Conservation (phyloP, 768 basidiomycete species). For the Candolleomyces aberdarensis region DNA sequence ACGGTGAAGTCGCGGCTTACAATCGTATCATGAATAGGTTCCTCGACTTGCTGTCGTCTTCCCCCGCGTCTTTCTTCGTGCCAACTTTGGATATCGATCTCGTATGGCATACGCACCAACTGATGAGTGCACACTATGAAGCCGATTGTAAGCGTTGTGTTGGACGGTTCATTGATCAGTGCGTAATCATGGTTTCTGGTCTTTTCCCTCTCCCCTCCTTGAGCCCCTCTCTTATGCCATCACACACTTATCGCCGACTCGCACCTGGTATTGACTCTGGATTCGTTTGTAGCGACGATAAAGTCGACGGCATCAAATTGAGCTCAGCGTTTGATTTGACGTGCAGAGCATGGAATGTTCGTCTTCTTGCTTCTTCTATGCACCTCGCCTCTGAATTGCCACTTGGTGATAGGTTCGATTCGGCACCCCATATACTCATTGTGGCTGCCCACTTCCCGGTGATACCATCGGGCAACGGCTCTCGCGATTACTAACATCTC, state of each 20-base stretch:
- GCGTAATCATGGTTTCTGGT: conserved; percentile 24
- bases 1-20: not conserved
- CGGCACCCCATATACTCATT: conserved; percentile 50
- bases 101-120: conserved; percentile 74
- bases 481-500: conserved; percentile 27
- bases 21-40: conserved; percentile 29
- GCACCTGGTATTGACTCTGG: too few species aligned
- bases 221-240: conserved; percentile 10
- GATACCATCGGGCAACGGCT: conserved; percentile 42
- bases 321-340: conserved; percentile 46
- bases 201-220: not conserved
- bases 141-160: conserved; percentile 40
- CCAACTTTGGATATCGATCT: conserved; percentile 76
- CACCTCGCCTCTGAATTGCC: not conserved
- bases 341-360: conserved; percentile 17
- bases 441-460: conserved; percentile 54
- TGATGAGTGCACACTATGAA: conserved; percentile 45
- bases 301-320: conserved; percentile 18
- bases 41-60: conserved; percentile 51
- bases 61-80: conserved; percentile 42
- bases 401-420: conserved; percentile 32
- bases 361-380: not conserved
- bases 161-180: conserved; percentile 55
- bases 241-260: too few species aligned
- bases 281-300: not conserved